phyloP scores from a whole-genome alignment of 495 filamentous ascomycete genomes.

The Annulohypoxylon bovei region DNA sequence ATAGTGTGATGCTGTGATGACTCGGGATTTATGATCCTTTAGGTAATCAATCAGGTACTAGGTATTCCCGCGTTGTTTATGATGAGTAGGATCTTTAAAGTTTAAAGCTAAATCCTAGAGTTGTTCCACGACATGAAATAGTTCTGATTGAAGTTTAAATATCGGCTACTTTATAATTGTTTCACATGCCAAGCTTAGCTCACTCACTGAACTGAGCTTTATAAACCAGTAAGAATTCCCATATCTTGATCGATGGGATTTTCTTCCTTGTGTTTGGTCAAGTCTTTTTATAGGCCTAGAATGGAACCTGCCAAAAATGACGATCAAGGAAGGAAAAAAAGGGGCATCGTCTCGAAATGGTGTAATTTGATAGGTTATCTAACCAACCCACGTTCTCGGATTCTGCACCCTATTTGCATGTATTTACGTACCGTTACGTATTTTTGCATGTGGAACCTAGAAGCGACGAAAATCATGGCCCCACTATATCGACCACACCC shows the following conservation, averaged over 20 bases:
- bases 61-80: neutral
- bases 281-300: neutral
- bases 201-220: neutral
- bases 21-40: neutral
- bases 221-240: neutral
- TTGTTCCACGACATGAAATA: neutral
- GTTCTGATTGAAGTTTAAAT: neutral
- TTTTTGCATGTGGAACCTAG: conserved; percentile 26
- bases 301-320: conserved; percentile 21
- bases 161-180: neutral
- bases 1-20: neutral
- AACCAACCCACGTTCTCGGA: conserved; percentile 29
- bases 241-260: conserved; percentile 10
- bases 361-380: conserved; percentile 20
- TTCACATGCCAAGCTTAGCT: conserved; percentile 20
- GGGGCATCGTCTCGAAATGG: conserved; percentile 8
- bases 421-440: conserved; percentile 1
- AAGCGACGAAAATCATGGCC: conserved; percentile 27
- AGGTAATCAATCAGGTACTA: neutral
- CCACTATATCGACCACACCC: conserved; percentile 8
- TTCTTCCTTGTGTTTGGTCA: conserved; percentile 7
- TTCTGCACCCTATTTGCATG: conserved; percentile 34
- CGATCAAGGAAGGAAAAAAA: conserved; percentile 16
- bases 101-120: neutral
- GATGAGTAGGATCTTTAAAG: neutral